Evolutionary conservation across 805 yeast species (phyloP), one percentile per base, ranked within the genome.

Genomic region (Zygosaccharomyces lentus): DNA sequence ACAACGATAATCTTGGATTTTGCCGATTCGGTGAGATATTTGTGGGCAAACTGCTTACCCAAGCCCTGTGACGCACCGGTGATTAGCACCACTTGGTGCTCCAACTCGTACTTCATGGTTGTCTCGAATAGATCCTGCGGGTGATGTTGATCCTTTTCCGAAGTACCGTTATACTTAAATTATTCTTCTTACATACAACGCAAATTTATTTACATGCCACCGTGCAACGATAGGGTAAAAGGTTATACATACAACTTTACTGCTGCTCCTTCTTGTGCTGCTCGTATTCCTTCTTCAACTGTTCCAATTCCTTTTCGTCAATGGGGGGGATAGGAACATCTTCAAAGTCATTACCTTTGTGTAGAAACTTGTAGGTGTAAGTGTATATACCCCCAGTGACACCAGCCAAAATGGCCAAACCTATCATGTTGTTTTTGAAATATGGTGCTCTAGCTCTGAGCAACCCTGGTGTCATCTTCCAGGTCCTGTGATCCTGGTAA

Each of bases 301-400:
- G 73, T 41, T 76, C 78, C 60, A 91, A 73, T 62, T 88, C 93
- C 44, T 75, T 81, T 50, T 85, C 93, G 32, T 83, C 76, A 48
- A 91, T 75, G 15, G 98, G 97, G 39, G 99, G 99, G 54, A 91
- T 81, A 34, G 97, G 97, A 55, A 91, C 87, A 63, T 90, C 96
- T 37, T 75, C 80, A 64, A 91, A 88, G 53, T 91, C 96, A 41
- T 62, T 65, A 61, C 89, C 96, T 59, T 73, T 73, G 53, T 78
- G 80, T 56, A 86, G 70, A 59, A 78, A 75, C 53, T 77, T 69
- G 74, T 79, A 82, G 0, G 95, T 83, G 68, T 80, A 71, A 56
- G 66, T 36, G 58, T 74, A 90, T 23, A 88, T 83, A 36, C 86
- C 81, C 9, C 77, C 71, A 5, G 93, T 82, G 43, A 87, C 68